Evolutionary conservation across 1,284 basidiomycete species (phyloP), one percentile per base, ranked within the genome.

Genomic region (Ganoderma multipileum): DNA sequence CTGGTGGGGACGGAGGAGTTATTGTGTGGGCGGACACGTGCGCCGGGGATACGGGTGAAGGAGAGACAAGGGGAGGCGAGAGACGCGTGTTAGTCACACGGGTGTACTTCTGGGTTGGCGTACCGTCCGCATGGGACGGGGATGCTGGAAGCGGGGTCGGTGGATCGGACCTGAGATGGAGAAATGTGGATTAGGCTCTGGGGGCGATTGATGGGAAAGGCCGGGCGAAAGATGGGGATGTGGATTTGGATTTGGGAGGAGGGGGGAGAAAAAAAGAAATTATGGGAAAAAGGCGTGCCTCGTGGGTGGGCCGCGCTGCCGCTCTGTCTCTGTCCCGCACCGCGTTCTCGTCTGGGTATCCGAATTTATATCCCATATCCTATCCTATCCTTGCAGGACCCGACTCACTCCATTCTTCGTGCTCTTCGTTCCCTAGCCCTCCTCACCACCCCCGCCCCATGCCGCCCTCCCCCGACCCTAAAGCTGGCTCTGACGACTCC

Each of bases 301-400:
- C 55, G 55, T 58, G 55, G 16, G 18, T 38, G 33, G 55, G 55
- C 54, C 54, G 54, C 55, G 28, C 28, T 36, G 55, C 55, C 55
- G 55, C 55, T 36, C 5, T 89, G 87, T 79, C 85, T n/a, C 9
- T 89, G 87, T 78, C 85, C 84, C 81, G 79, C 81, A 83, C 85
- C 83, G 83, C 85, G 83, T 87, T 86, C 85, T 86, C 87, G 87
- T 85, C 85, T 83, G 28, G 20, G 50, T 55, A 75, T 70, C 70
- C 70, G 67, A 76, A 71, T 71, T 74, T 68, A 72, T 73, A 74
- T 67, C 72, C 68, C 75, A 63, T 23, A 28, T 38, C 62, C 36
- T 64, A 44, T 28, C 62, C 38, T 64, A 44, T 28, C 62, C 50
- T 66, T 41, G 65, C 64, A 66, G 59, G 42, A 59, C 71, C 61